Base-by-base conservation (phyloP, 306 rosid species). In the Sphenostylis stenocarpa region DNA sequence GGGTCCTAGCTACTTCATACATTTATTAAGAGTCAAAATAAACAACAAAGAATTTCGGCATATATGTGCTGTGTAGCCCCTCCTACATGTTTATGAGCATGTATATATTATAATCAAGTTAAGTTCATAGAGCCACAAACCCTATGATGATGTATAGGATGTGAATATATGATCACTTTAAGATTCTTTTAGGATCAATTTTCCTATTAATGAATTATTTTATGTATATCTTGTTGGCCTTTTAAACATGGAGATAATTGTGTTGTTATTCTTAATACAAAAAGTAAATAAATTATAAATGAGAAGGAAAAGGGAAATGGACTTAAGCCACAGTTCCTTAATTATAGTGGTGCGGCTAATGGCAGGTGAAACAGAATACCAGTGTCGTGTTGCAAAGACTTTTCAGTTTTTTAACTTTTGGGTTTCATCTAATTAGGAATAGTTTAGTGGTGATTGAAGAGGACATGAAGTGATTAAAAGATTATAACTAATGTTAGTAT, bases 51-150 rank as follows among this genome's bases (percentile, higher is more conserved):
- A 38, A 68, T 26, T 26, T 15, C 21, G 63, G 70, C 24, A n/a
- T 53, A 28, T 24, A 66, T 31, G 45, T 0, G 24, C 12, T 29
- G 21, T 21, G 79, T 21, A 63, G 23, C 49, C 57, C 31, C 38
- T 61, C 7, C 61, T 12, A 29, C 23, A 45, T 64, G 52, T 20
- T 34, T 3, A 62, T 53, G 20, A 65, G 51, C 28, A 2, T 49
- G 15, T 70, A 2, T 38, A 15, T 70, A 76, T 67, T 44, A 19
- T 77, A 49, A 51, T 81, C 21, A 75, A 7, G 41, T 83, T 65
- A 79, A 65, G 58, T 70, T 75, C 79, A 67, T 72, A 67, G 78
- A 83, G 83, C 95, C 92, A 87, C 89, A 31, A 90, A 88, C 87
- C 91, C 89, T 86, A 84, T 70, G 23, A 70, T 62, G 29, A 62